phyloP scores from a whole-genome alignment of 106 monocot genomes.

The Triglochin maritima region DNA sequence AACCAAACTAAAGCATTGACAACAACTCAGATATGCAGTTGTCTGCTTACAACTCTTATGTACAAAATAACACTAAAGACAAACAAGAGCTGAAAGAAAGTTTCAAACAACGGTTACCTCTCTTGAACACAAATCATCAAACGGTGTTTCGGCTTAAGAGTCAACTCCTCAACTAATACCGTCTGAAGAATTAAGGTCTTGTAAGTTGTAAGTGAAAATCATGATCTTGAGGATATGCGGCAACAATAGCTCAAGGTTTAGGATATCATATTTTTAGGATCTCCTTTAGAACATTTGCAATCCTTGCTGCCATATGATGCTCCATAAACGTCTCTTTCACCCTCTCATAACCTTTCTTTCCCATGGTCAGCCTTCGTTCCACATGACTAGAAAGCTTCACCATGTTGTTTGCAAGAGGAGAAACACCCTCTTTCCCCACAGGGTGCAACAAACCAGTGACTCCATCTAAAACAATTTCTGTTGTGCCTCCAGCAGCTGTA shows the following conservation, averaged over 20 bases:
- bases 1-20: too few relatives aligned
- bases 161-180: too few relatives aligned
- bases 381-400: slow-evolving; percentile 60
- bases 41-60: too few relatives aligned
- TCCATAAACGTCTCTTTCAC: slow-evolving; percentile 88
- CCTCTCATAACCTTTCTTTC: slow-evolving; percentile 68
- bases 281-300: slow-evolving; percentile 60
- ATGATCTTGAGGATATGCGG: too few relatives aligned
- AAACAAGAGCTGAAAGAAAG: too few relatives aligned
- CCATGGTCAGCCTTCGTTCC: slow-evolving; percentile 54
- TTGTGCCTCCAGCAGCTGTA: slow-evolving; percentile 90
- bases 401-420: slow-evolving; percentile 65
- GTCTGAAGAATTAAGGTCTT: too few relatives aligned
- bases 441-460: slow-evolving; percentile 84
- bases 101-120: too few relatives aligned
- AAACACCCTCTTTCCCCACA: slow-evolving; percentile 71
- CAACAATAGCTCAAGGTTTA: neutral
- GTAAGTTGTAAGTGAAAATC: too few relatives aligned
- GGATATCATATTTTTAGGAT: slow-evolving; percentile 31
- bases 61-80: too few relatives aligned
- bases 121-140: too few relatives aligned
- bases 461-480: slow-evolving; percentile 76
- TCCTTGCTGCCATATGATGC: slow-evolving; percentile 75
- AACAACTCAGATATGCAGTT: too few relatives aligned
- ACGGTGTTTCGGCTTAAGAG: too few relatives aligned